phyloP scores from a whole-genome alignment of 768 basidiomycete species.

The Mycena haematopus region DNA sequence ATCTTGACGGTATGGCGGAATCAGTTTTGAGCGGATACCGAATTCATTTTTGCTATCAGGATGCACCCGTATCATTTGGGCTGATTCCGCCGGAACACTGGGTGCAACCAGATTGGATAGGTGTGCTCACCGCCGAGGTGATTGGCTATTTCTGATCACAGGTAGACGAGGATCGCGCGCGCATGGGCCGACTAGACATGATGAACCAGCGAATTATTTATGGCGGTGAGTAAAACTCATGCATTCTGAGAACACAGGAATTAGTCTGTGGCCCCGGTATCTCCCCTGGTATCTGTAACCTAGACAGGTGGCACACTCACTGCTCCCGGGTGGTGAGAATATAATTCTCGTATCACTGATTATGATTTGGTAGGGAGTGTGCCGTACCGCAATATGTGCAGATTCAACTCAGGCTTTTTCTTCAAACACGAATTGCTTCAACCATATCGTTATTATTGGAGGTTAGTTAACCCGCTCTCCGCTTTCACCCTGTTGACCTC shows the following conservation, averaged over 20 bases:
- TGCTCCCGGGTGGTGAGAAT: no score
- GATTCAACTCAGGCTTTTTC: conserved; percentile 78
- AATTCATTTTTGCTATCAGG: conserved; percentile 14
- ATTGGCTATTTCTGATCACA: background rate
- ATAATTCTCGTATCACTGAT: background rate
- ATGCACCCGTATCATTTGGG: conserved; percentile 58
- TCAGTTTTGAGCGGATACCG: background rate
- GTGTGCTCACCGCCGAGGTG: conserved; percentile 46
- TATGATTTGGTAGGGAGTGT: conserved; percentile 34
- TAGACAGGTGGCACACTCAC: no score
- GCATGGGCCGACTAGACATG: conserved; percentile 66
- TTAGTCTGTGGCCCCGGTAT: no score
- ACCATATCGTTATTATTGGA: conserved; percentile 66
- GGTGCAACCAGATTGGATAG: conserved; percentile 75
- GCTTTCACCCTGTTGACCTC: background rate
- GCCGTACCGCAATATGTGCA: conserved; percentile 77
- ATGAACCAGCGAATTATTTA: conserved; percentile 66
- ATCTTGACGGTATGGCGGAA: conserved; percentile 48
- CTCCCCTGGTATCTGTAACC: background rate
- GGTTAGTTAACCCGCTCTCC: conserved; percentile 30
- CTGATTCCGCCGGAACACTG: conserved; percentile 64
- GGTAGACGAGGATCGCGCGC: conserved; percentile 70
- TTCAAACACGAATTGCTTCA: conserved; percentile 59
- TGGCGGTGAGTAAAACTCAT: conserved; percentile 45
- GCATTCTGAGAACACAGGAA: no score